These are phyloP conservation scores for Pilaira anomala DNA, from an alignment of 192 early-diverging fungal species.

Conservation along the genomic window DNA sequence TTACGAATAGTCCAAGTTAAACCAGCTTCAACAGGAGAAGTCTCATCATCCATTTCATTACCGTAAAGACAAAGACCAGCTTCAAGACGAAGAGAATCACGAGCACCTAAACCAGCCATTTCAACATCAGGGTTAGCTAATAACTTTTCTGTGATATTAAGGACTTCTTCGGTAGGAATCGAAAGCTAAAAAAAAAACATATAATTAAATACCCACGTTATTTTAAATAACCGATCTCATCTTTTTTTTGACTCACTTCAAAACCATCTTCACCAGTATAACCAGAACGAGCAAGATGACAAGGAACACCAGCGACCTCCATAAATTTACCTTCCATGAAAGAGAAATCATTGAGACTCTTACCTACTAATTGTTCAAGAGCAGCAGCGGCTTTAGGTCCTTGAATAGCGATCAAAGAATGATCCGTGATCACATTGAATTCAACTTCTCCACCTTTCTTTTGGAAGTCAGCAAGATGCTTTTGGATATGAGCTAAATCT, in stretches of 20 bases:
- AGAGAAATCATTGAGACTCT: slow-evolving; percentile 66
- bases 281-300: slow-evolving; percentile 91
- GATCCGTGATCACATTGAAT: slow-evolving; percentile 80
- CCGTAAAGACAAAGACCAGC: slow-evolving; percentile 98
- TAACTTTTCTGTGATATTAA: slow-evolving; percentile 63
- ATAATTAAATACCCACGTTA: background rate
- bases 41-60: slow-evolving; percentile 89
- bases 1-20: slow-evolving; percentile 93
- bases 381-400: slow-evolving; percentile 78
- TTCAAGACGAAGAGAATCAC: slow-evolving; percentile 93
- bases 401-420: slow-evolving; percentile 89
- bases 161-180: slow-evolving; percentile 70
- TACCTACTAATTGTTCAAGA: slow-evolving; percentile 54
- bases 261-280: slow-evolving; percentile 99
- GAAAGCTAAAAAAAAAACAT: slow-evolving; percentile 59
- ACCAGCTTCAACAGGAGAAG: slow-evolving; percentile 89
- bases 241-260: slow-evolving; percentile 56
- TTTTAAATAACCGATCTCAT: background rate
- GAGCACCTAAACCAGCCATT: slow-evolving; percentile 91
- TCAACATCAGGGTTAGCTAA: slow-evolving; percentile 73
- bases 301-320: slow-evolving; percentile 71
- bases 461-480: slow-evolving; percentile 76
- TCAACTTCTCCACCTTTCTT: slow-evolving; percentile 88
- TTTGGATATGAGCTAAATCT: slow-evolving; percentile 86
- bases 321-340: slow-evolving; percentile 86